These are phyloP conservation scores for Cladosporium velox DNA, from an alignment of 2,329 filamentous ascomycete genomes.

Conservation along the genomic window DNA sequence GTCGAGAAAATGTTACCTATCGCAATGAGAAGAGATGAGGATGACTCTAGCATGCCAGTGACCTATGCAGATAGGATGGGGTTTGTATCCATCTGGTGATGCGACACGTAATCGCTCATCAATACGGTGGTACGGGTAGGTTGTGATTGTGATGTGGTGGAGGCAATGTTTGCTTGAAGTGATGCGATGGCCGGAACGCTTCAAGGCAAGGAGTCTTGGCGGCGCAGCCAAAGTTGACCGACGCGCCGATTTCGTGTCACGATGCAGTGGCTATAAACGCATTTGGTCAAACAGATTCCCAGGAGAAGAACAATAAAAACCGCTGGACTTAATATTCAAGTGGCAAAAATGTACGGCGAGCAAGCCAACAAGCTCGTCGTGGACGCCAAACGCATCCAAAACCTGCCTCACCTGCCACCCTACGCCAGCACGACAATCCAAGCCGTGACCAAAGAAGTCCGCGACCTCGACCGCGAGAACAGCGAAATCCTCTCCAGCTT, in stretches of 20 bases:
- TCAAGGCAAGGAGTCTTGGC: conserved; percentile 1
- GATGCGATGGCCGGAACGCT: neutral
- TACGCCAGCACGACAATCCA: conserved; percentile 93
- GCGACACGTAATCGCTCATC: neutral
- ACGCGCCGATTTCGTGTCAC: conserved; percentile 3
- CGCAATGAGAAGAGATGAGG: neutral
- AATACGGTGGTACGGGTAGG: neutral
- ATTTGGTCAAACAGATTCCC: neutral
- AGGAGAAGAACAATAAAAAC: neutral
- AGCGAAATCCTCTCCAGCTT: conserved; percentile 77
- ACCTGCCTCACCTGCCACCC: conserved; percentile 79
- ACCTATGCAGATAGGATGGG: neutral
- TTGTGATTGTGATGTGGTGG: too few relatives aligned
- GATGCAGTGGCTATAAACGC: neutral
- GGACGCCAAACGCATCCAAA: conserved; percentile 92
- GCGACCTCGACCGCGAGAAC: conserved; percentile 87
- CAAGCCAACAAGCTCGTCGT: conserved; percentile 76
- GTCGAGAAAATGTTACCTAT: neutral
- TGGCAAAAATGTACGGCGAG: conserved; percentile 75
- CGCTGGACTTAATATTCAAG: neutral
- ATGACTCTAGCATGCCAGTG: neutral
- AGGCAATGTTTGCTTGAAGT: neutral
- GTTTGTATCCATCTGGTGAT: neutral
- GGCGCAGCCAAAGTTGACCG: conserved; percentile 3
- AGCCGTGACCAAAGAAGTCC: conserved; percentile 83